Evolutionary conservation across 306 rosid genomes (phyloP).

Genomic region (Fragaria ananassa): DNA sequence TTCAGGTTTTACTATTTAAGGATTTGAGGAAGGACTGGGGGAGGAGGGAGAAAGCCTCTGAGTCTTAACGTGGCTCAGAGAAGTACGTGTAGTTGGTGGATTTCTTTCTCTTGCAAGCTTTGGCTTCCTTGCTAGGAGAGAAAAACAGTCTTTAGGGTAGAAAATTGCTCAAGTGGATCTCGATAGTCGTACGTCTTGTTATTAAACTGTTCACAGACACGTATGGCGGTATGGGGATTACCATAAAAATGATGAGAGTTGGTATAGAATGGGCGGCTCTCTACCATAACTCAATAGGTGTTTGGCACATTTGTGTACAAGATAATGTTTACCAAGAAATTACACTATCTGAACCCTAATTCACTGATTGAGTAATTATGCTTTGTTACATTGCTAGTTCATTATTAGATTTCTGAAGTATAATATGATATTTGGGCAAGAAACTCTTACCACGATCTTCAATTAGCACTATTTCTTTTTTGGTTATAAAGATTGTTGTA

Average conservation of each 20-base stretch:
- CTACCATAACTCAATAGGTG: conserved; percentile 24
- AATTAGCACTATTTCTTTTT: too few relatives aligned
- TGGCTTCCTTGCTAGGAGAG: conserved; percentile 28
- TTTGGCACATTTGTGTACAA: neutral
- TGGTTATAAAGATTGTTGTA: too few relatives aligned
- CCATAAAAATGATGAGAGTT: conserved; percentile 22
- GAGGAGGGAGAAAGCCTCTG: conserved; percentile 28
- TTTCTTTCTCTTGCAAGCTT: conserved; percentile 17
- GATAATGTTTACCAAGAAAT: neutral
- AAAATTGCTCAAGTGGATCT: conserved; percentile 48
- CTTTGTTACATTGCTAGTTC: neutral
- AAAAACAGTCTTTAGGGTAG: conserved; percentile 35
- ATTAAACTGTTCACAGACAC: conserved; percentile 20
- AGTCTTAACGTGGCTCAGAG: conserved; percentile 2
- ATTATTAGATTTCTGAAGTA: too few relatives aligned
- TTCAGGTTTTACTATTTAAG: neutral
- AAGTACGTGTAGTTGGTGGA: conserved; percentile 44
- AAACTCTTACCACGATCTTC: too few relatives aligned
- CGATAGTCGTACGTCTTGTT: conserved; percentile 29
- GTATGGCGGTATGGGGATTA: conserved; percentile 41
- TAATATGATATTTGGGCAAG: neutral
- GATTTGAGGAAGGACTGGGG: conserved; percentile 12
- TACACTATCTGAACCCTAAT: neutral
- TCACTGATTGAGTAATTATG: neutral
- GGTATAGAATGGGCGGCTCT: conserved; percentile 28